Evolutionary conservation across 139 green algal genomes (phyloP).

Genomic region (Ostreobium quekettii): DNA sequence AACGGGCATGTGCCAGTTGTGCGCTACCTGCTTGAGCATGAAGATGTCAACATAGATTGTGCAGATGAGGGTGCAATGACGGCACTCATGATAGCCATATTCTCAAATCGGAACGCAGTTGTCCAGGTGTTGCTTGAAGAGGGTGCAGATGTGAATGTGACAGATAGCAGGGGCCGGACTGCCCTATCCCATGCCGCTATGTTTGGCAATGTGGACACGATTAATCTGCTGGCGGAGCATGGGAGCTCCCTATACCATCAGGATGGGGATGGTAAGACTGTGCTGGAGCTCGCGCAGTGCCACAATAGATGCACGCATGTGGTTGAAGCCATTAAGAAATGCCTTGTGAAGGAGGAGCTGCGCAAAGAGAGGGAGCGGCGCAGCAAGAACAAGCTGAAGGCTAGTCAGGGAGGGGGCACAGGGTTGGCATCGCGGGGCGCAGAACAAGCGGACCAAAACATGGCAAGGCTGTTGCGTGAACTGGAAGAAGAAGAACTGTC

Average conservation of each 20-base stretch:
- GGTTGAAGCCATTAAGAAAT: constrained; percentile 7
- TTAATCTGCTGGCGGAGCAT: neutral
- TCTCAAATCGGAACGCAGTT: neutral
- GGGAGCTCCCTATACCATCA: neutral
- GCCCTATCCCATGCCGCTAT: neutral
- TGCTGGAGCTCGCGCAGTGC: neutral
- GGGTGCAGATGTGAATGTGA: neutral
- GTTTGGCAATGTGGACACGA: neutral
- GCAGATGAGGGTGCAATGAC: neutral
- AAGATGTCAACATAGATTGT: neutral
- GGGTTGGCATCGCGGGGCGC: neutral
- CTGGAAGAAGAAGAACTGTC: constrained; percentile 2
- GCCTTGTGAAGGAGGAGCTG: constrained; percentile 1
- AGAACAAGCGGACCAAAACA: neutral
- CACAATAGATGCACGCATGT: constrained; percentile 16
- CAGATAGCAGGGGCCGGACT: neutral
- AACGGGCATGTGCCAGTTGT: neutral
- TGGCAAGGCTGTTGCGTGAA: constrained; percentile 4
- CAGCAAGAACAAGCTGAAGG: neutral
- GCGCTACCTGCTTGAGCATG: neutral
- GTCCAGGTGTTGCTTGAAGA: neutral
- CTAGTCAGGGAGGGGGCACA: neutral
- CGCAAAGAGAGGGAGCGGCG: neutral
- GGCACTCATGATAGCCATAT: neutral
- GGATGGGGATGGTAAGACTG: neutral